Percentiles rank a stretch among this genome's conserved stretches.
Evolutionary conservation across 148 eudicot species (phyloP).

Genomic region (Amaranthus hypochondriacus): DNA sequence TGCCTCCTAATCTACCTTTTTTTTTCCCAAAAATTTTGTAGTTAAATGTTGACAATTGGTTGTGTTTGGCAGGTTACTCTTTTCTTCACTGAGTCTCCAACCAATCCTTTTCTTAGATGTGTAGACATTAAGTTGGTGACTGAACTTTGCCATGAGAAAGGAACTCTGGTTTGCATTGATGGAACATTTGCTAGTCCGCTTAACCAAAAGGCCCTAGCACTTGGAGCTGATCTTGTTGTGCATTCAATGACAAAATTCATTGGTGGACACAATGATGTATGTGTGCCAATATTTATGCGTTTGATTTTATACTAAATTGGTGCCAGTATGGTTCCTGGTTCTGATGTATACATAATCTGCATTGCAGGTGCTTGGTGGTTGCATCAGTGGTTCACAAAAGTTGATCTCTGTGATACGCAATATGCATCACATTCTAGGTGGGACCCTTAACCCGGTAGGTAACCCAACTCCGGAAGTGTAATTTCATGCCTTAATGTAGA

Average conservation of each 20-base stretch:
- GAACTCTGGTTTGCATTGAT: slow-evolving; percentile 79
- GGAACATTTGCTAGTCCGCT: slow-evolving; percentile 94
- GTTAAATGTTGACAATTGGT: not conserved
- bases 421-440: slow-evolving; percentile 85
- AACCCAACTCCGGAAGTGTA: not conserved
- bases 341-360: slow-evolving; percentile 4
- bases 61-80: slow-evolving; percentile 38
- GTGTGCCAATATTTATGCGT: slow-evolving; percentile 15
- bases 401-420: slow-evolving; percentile 55
- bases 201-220: slow-evolving; percentile 89
- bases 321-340: not conserved
- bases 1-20: not conserved
- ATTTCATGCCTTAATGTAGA: not conserved
- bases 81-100: slow-evolving; percentile 91
- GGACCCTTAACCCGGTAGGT: slow-evolving; percentile 90
- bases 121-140: slow-evolving; percentile 85
- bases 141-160: slow-evolving; percentile 79
- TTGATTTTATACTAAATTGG: not conserved
- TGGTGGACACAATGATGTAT: slow-evolving; percentile 83
- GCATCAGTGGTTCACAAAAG: slow-evolving; percentile 68
- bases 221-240: slow-evolving; percentile 80
- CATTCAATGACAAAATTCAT: slow-evolving; percentile 80
- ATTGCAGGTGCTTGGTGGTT: slow-evolving; percentile 80
- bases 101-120: slow-evolving; percentile 90
- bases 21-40: not conserved